Evolutionary conservation across 768 basidiomycete genomes (phyloP), one percentile per base, ranked within the genome.

Genomic region (Tylopilus sp.): DNA sequence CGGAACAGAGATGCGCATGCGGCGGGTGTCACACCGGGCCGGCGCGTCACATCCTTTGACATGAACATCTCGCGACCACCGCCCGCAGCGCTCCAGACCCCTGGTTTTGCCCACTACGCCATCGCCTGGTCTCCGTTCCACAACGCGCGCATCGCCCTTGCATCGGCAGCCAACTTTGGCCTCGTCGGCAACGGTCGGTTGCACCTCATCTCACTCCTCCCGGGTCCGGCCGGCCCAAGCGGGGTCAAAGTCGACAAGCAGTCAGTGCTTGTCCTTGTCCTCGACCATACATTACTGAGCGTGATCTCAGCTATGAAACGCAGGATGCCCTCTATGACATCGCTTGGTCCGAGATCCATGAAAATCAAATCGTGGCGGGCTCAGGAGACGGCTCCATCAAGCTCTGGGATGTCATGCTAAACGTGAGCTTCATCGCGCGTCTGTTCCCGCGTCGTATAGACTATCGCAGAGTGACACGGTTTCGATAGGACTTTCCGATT

Each of bases 161-260:
- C 91, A 5, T 90, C 90, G 6, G 79, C 91, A 0, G 90, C 93
- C 23, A 95, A 98, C 70, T 98, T 92, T 68, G 95, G 95, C 3
- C 77, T 98, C 4, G 89, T 98, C 28, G 95, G 95, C 22, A 98
- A 97, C 69, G 95, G 95, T 1, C 78, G 95, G n/a, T 65, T 98
- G 39, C 88, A 86, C 65, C 65, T 87, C 21, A 76, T 79, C 47
- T 80, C 83, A 2, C 69, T 83, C 20, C 69, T 67, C 22, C 73
- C 77, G 23, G 76, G 73, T 15, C 79, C 78, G 1, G 72, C 71
- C 26, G 76, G 78, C 13, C 46, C 68, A 21, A 71, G 75, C 22
- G 65, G 56, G 22, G 50, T 87, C 51, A 76, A 72, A 40, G 50
- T 89, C 44, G 85, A 90, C 60, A 86, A 86, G 73, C 73, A 79